Conservation (phyloP, 2,329 filamentous ascomycete species). For the Chrysoporthe austroafricana region DNA sequence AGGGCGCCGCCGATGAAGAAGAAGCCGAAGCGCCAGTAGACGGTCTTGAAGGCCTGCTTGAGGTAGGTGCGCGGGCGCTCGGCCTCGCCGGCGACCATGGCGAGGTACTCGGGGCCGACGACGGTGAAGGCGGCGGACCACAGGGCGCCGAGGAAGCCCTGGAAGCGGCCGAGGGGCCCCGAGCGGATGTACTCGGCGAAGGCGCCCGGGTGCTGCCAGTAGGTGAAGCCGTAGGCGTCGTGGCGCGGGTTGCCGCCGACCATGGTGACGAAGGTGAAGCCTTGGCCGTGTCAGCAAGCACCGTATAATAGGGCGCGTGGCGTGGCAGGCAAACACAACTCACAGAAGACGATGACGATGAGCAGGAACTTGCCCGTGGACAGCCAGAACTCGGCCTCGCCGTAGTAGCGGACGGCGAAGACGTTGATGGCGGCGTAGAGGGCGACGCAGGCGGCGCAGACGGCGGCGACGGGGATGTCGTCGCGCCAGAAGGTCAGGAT, state of each 20-base stretch:
- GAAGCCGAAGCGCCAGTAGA: conserved; percentile 71
- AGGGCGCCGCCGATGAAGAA: conserved; percentile 75
- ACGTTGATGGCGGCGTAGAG: conserved; percentile 62
- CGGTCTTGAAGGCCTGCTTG: conserved; percentile 72
- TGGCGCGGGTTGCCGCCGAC: conserved; percentile 74
- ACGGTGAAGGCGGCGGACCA: conserved; percentile 68
- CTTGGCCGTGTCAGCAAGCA: too few relatives aligned
- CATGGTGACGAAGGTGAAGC: conserved; percentile 78
- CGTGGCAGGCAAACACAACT: too few relatives aligned
- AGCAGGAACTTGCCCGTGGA: conserved; percentile 67
- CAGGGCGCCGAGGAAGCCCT: conserved; percentile 71
- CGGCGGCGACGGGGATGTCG: conserved; percentile 50
- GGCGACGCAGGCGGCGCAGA: conserved; percentile 60
- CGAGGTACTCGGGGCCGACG: conserved; percentile 70
- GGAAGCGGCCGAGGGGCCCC: conserved; percentile 66
- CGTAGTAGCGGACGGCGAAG: conserved; percentile 68
- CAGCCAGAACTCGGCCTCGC: conserved; percentile 74
- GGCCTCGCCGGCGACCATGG: conserved; percentile 71
- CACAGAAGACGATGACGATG: conserved; percentile 66
- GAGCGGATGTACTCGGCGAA: conserved; percentile 65
- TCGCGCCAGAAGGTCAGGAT: conserved; percentile 53
- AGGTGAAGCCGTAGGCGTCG: conserved; percentile 71
- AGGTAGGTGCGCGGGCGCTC: conserved; percentile 66
- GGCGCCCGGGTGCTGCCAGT: conserved; percentile 65
- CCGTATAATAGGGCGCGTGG: too few relatives aligned